These are phyloP conservation scores for Aspergillus pseudoglaucus DNA, from an alignment of 2,329 filamentous ascomycete species.

Conservation along the genomic window DNA sequence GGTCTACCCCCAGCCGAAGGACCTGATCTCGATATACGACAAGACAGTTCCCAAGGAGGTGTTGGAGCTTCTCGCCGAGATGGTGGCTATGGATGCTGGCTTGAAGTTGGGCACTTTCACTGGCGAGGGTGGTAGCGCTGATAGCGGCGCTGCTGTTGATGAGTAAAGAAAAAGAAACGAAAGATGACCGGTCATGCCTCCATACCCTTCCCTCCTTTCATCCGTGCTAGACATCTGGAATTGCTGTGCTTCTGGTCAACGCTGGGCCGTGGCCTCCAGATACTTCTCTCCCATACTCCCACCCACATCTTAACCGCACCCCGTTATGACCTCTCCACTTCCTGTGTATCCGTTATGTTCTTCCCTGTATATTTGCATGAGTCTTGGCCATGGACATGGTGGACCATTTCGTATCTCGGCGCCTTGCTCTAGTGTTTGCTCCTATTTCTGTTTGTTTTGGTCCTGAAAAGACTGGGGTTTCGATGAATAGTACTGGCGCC, in stretches of 20 bases:
- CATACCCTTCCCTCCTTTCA: slow-evolving; percentile 1
- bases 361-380: slow-evolving; percentile 29
- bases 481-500: slow-evolving; percentile 1
- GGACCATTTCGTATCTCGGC: slow-evolving; percentile 28
- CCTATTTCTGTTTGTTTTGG: slow-evolving; percentile 5
- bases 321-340: slow-evolving; percentile 17
- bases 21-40: slow-evolving; percentile 95
- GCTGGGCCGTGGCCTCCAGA: slow-evolving; percentile 14
- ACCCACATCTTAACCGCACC: slow-evolving; percentile 9
- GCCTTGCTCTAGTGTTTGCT: slow-evolving; percentile 13
- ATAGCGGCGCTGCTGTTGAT: slow-evolving; percentile 27
- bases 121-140: slow-evolving; percentile 24
- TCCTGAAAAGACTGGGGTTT: slow-evolving; percentile 4
- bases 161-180: background rate
- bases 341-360: slow-evolving; percentile 6
- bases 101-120: slow-evolving; percentile 54
- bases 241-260: slow-evolving; percentile 13
- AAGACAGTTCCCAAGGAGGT: slow-evolving; percentile 98
- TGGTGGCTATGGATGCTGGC: slow-evolving; percentile 86
- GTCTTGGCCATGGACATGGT: slow-evolving; percentile 21
- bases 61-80: slow-evolving; percentile 91
- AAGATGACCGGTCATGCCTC: slow-evolving; percentile 5
- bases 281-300: slow-evolving; percentile 4
- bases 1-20: slow-evolving; percentile 89
- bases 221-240: slow-evolving; percentile 2